Base-by-base conservation (phyloP, 306 rosid genomes). In the Psophocarpus tetragonolobus region DNA sequence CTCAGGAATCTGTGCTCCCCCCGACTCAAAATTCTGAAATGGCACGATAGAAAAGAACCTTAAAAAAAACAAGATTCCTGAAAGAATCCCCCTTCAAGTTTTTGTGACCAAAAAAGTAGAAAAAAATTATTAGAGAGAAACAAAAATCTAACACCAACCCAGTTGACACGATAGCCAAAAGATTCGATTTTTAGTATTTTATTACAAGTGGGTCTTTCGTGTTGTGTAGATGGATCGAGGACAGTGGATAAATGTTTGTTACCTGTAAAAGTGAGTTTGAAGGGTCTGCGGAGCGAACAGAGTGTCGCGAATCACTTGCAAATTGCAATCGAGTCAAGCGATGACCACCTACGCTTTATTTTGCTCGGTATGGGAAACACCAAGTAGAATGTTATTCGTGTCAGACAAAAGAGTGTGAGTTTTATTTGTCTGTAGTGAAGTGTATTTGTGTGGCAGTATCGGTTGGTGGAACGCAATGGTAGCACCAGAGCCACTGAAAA, bases 401-500 rank as follows among this genome's bases (percentile, higher is more conserved):
- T n/a, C 48, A 86, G 81, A 69, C 80, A 74, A 76, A 58, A 44
- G 26, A 36, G 47, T n/a, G 33, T n/a, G 83, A 26, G 61, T 39
- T 9, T 30, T 63, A 2, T 81, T 75, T 74, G 83, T 85, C 78
- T 26, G 56, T 41, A 26, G 44, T 65, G 20, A 72, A 68, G 41
- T 26, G 15, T 11, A 36, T 11, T 18, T 84, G 51, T 84, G 90
- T 83, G 94, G 93, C 88, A 80, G 80, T 85, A 80, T 69, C 82
- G 63, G 65, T 54, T 76, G 24, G 69, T 64, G 85, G 84, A 76
- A 71, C 24, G 75, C 26, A 76, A 26, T 83, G 88, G 91, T 80
- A 41, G 71, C 77, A 80, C 75, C 87, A 89, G 87, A 88, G 81
- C 97, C 99, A 95, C 99, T 91, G 96, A 92, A 95, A 85, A 9